Base-by-base conservation (phyloP, 2,329 filamentous ascomycete species). In the Colletotrichum horii region DNA sequence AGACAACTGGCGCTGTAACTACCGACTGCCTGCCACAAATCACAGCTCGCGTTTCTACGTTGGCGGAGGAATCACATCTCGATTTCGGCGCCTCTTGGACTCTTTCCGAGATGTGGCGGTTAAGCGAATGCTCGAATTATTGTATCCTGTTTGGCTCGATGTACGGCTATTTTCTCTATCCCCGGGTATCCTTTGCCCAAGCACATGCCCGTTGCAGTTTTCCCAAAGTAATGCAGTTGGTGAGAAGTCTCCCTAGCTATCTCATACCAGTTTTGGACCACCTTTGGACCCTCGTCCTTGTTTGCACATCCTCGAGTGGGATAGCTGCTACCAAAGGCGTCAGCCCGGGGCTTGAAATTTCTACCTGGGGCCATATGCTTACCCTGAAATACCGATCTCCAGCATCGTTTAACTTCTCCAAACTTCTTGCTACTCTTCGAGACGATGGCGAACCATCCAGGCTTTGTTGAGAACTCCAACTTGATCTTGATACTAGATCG, bases 371-470 rank as follows among this genome's bases (percentile, higher is more conserved):
- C 34, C 43, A 32, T 16, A 11, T 43, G 16, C 36, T 55, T 52
- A 66, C 65, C 32, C 48, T 71, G 26, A 72, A 75, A 24, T 72
- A 67, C 16, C 24, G 8, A 30, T 75, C 62, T 32, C 69, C 69
- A 19, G 62, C 55, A 16, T 55, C 32, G 8, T 62, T 62, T 26
- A 72, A 36, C 22, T 28, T 72, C 2, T 16, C 55, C 61, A 75
- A 38, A 32, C 55, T 67, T n/a, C 26, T 61, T 26, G 55, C 55
- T 34, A 55, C 19, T 36, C 60, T 74, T 9, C 36, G 52, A 22
- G 32, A 52, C 2, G 43, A 52, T 52, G 43, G 43, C 24, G 43
- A 52, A 8, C 43, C 43, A 52, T 52, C 43, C n/a, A 22, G 12
- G 43, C 43, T 52, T 52, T 52, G 43, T 14, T 34, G 43, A 19